Evolutionary conservation across 2,329 filamentous ascomycete genomes (phyloP).

Genomic region (Pseudogymnoascus destructans): DNA sequence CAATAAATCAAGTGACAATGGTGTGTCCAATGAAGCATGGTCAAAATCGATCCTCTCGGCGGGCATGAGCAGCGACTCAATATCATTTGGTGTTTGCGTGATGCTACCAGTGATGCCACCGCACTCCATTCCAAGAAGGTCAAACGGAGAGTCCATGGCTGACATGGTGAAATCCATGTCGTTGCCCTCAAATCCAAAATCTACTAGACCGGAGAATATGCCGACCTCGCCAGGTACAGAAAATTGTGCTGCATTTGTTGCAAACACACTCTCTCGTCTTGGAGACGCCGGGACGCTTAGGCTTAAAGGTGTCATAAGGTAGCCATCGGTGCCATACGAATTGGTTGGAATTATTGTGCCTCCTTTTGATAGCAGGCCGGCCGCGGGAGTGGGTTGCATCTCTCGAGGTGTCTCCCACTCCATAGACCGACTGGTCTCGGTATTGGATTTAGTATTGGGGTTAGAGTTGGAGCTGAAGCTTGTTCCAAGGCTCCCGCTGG

Average conservation of each 20-base stretch:
- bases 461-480: neutral
- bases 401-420: neutral
- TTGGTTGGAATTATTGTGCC: neutral
- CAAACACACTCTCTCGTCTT: neutral
- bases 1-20: neutral
- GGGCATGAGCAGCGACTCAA: neutral
- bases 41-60: neutral
- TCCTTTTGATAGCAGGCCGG: neutral
- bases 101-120: neutral
- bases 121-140: neutral
- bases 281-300: neutral
- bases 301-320: neutral
- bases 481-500: neutral
- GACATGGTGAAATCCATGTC: neutral
- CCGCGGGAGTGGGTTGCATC: neutral
- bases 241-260: neutral
- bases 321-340: neutral
- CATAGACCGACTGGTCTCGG: neutral
- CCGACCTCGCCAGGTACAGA: neutral
- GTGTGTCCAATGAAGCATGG: neutral
- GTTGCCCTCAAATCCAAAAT: neutral
- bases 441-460: neutral
- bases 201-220: neutral
- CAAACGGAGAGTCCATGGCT: neutral
- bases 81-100: neutral